These are phyloP conservation scores for Conticribra guillardii DNA, from an alignment of 108 stramenopile genomes.

Conservation along the genomic window DNA sequence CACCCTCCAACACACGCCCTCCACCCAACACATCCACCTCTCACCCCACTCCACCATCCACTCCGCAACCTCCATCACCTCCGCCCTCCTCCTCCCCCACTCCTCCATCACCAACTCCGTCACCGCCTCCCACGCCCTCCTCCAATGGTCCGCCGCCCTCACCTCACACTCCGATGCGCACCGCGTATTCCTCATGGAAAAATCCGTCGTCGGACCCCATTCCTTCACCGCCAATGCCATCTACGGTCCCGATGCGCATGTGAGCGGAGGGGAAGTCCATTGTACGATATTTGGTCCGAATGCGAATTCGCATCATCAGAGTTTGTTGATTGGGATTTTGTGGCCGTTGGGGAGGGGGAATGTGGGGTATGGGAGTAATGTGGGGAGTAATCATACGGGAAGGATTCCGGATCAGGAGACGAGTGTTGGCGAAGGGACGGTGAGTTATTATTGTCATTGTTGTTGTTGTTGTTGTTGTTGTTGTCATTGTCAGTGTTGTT, in stretches of 20 bases:
- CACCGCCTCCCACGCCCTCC: conserved; percentile 57
- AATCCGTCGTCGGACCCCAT: conserved; percentile 64
- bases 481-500: too few relatives aligned
- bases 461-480: neutral
- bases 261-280: conserved; percentile 82
- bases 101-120: conserved; percentile 54
- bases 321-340: conserved; percentile 85
- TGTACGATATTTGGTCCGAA: conserved; percentile 86
- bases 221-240: conserved; percentile 68
- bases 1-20: conserved; percentile 66
- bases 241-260: conserved; percentile 87
- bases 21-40: conserved; percentile 61
- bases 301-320: conserved; percentile 91
- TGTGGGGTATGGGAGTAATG: conserved; percentile 94
- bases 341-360: conserved; percentile 96
- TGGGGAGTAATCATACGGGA: conserved; percentile 96
- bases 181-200: conserved; percentile 73
- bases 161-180: conserved; percentile 56
- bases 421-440: conserved; percentile 87
- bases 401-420: conserved; percentile 93
- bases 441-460: neutral
- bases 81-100: conserved; percentile 60
- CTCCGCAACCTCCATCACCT: conserved; percentile 57
- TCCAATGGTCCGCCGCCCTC: conserved; percentile 76
- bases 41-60: conserved; percentile 55